phyloP scores from a whole-genome alignment of 2,329 filamentous ascomycete species.

The Cucurbitaria berberidis region DNA sequence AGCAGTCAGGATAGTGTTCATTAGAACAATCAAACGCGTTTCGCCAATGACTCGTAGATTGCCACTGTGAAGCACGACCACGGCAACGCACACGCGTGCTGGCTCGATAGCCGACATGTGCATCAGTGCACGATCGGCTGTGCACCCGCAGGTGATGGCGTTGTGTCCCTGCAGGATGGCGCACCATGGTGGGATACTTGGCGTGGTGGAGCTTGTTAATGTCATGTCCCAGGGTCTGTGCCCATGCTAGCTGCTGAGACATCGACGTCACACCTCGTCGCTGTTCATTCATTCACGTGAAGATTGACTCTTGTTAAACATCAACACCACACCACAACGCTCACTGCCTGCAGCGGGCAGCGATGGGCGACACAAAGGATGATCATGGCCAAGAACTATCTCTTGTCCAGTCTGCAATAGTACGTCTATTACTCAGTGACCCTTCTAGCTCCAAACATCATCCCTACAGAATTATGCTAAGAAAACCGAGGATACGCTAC shows the following conservation, averaged over 20 bases:
- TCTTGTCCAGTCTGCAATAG: slow-evolving; percentile 28
- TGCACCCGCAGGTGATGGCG: slow-evolving; percentile 16
- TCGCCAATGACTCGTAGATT: background rate
- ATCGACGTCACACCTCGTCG: slow-evolving; percentile 35
- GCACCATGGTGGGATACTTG: slow-evolving; percentile 21
- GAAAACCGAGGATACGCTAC: slow-evolving; percentile 56
- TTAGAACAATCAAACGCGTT: slow-evolving; percentile 16
- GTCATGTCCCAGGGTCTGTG: no score
- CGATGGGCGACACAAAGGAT: slow-evolving; percentile 33
- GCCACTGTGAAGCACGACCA: background rate
- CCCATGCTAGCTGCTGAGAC: slow-evolving; percentile 13
- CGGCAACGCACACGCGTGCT: background rate
- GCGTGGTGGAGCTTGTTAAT: slow-evolving; percentile 19
- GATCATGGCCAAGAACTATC: slow-evolving; percentile 17
- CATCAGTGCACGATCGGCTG: slow-evolving; percentile 10
- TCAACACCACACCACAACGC: slow-evolving; percentile 7
- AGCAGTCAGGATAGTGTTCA: slow-evolving; percentile 14
- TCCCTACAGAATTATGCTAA: no score
- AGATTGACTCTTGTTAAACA: slow-evolving; percentile 18
- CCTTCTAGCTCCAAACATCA: background rate
- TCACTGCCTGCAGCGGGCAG: slow-evolving; percentile 4
- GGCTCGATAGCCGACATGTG: slow-evolving; percentile 1
- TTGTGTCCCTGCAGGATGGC: slow-evolving; percentile 18
- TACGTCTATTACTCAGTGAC: slow-evolving; percentile 10
- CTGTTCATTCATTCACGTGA: slow-evolving; percentile 35